phyloP scores from a whole-genome alignment of 345 rosid genomes.

The Raphanus sativus region DNA sequence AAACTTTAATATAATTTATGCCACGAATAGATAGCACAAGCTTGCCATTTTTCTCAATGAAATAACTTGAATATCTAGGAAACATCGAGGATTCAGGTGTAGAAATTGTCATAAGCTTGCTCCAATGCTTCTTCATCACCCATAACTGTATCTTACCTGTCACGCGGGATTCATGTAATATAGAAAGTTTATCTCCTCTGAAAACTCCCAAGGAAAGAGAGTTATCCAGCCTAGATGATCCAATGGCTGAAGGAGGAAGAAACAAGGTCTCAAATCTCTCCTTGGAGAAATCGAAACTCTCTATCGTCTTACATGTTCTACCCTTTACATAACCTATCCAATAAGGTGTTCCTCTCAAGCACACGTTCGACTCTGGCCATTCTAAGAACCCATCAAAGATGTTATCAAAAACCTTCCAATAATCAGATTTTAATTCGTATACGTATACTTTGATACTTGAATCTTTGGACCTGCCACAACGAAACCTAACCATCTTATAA shows the following conservation, averaged over 20 bases:
- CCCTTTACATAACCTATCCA: slow-evolving; percentile 10
- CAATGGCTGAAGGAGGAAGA: slow-evolving; percentile 11
- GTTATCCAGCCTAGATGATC: not conserved
- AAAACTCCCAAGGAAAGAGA: not conserved
- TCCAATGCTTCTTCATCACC: slow-evolving; percentile 24
- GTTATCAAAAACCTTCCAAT: slow-evolving; percentile 5
- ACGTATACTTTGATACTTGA: slow-evolving; percentile 11
- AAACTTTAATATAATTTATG: not conserved
- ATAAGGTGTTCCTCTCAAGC: slow-evolving; percentile 20
- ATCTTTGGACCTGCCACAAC: not conserved
- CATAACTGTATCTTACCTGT: not conserved
- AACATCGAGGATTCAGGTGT: not conserved
- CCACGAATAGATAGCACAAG: not conserved
- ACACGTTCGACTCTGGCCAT: not conserved
- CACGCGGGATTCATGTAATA: not conserved
- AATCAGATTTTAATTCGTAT: not conserved
- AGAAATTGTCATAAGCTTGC: not conserved
- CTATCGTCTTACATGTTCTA: not conserved
- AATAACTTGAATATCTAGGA: not conserved
- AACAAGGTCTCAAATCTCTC: slow-evolving; percentile 16
- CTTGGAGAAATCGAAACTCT: slow-evolving; percentile 14
- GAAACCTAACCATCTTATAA: slow-evolving; percentile 9
- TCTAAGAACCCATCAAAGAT: not conserved
- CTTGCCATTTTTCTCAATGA: not conserved
- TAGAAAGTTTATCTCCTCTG: slow-evolving; percentile 1